A percentile compares a stretch with the other conserved stretches of the same genome.
These are phyloP conservation scores for Paramecium primaurelia DNA, from an alignment of 73 alveolate genomes.

Conservation along the genomic window DNA sequence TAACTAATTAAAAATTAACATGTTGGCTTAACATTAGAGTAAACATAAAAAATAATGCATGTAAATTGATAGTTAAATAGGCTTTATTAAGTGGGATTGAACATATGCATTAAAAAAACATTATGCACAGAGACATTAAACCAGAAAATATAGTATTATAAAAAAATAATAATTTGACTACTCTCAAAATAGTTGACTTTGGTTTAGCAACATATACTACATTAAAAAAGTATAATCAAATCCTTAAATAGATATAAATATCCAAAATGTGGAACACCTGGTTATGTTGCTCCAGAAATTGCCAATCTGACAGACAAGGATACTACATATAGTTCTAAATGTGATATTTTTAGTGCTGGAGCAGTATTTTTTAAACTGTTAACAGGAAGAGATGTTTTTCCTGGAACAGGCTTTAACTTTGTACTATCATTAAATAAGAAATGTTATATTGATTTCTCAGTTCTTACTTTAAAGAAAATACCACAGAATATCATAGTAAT, in stretches of 20 bases:
- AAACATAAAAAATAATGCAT: constrained; percentile 39
- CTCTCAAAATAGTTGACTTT: constrained; percentile 58
- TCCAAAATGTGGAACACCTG: constrained; percentile 73
- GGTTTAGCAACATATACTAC: constrained; percentile 58
- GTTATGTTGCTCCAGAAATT: constrained; percentile 82
- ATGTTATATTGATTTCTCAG: background rate
- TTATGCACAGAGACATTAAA: background rate
- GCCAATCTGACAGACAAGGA: constrained; percentile 48
- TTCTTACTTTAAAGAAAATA: background rate
- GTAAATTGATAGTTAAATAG: constrained; percentile 12
- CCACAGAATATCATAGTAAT: background rate
- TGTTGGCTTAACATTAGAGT: constrained; percentile 26
- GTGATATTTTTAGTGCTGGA: constrained; percentile 59
- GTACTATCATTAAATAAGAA: background rate
- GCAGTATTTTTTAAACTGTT: constrained; percentile 42
- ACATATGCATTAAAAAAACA: constrained; percentile 42
- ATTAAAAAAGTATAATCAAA: background rate
- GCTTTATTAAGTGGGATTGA: constrained; percentile 55
- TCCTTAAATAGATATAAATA: background rate
- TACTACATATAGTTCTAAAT: constrained; percentile 10
- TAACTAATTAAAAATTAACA: constrained; percentile 26
- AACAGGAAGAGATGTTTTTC: constrained; percentile 23
- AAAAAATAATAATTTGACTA: constrained; percentile 24
- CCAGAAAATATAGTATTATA: constrained; percentile 5
- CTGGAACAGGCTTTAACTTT: constrained; percentile 8